Evolutionary conservation across 2,329 filamentous ascomycete species (phyloP), one percentile per base, ranked within the genome.

Genomic region (Hypoxylon sp.): DNA sequence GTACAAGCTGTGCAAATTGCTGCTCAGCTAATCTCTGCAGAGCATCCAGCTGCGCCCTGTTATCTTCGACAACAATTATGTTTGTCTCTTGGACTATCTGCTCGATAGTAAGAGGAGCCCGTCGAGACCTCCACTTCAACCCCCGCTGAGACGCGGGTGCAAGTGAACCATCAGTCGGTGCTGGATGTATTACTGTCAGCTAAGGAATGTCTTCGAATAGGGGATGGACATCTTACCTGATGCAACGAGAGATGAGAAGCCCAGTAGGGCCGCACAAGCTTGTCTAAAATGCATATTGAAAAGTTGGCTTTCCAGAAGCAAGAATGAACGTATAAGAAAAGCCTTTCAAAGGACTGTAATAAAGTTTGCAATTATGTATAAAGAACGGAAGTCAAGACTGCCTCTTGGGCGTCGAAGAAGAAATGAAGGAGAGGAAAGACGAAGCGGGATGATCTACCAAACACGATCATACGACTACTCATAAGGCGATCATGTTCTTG

Each of bases 1-100:
- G 77, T 5, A 81, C 72, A 11, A 80, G 75, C 36, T 76, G 76
- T 14, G 78, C 76, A 51, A 82, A 78, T 62, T 81, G 72, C 52
- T 76, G 75, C 72, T 82, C 80, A 11, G 78, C 79, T 21, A 78
- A 52, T 14, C 73, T 65, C 28, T 76, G 76, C 19, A 81, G 75
- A 49, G 80, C 74, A 49, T 74, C 75, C 57, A 81, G 67, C 23
- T 77, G 71, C 23, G 72, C 78, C 34, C 80, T 72, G 73, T 80
- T 81, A 64, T 81, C 74, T 55, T 80, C 67, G 13, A 81, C 73
- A 11, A 81, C 63, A 23, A 75, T 75, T 60, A 81, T 75, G 36
- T 79, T 72, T 1, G 77, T 77, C 73, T 80, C 75, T 51, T 79
- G 72, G n/a, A 80, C 76, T 60, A 73, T 73, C 51, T 77, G 75